These are phyloP conservation scores for Apium graveolens DNA, from an alignment of 129 eudicot genomes.

Conservation along the genomic window DNA sequence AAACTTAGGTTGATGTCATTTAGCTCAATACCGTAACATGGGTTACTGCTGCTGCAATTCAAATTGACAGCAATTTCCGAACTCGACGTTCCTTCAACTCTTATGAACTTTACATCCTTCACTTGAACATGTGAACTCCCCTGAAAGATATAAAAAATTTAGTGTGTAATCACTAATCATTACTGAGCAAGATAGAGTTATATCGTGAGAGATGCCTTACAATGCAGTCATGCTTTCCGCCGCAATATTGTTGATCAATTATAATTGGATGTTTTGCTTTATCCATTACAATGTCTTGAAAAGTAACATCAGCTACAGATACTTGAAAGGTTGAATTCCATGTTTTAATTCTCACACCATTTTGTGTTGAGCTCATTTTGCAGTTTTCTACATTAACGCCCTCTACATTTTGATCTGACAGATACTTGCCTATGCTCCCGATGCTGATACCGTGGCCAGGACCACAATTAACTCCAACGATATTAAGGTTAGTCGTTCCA, in stretches of 20 bases:
- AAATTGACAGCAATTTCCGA: background rate
- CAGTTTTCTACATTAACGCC: background rate
- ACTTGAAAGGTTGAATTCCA: background rate
- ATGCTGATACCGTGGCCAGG: slow-evolving; percentile 7
- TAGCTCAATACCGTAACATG: background rate
- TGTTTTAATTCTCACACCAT: slow-evolving; percentile 8
- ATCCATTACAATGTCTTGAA: slow-evolving; percentile 7
- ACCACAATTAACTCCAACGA: slow-evolving; percentile 1
- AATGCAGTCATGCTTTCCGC: background rate
- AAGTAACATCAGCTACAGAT: background rate
- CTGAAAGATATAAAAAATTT: background rate
- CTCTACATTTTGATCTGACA: background rate
- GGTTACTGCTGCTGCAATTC: slow-evolving; percentile 1
- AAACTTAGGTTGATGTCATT: background rate
- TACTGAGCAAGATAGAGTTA: background rate
- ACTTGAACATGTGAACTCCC: background rate
- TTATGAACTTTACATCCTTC: background rate
- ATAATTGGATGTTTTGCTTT: background rate
- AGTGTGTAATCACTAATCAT: background rate
- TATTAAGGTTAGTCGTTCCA: background rate
- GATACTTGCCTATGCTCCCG: background rate
- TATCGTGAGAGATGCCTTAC: background rate
- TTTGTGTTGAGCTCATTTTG: background rate
- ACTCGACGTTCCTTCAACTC: background rate
- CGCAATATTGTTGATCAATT: slow-evolving; percentile 2